Base-by-base conservation (phyloP, 2,329 filamentous ascomycete genomes). In the Trichoderma endophyticum region DNA sequence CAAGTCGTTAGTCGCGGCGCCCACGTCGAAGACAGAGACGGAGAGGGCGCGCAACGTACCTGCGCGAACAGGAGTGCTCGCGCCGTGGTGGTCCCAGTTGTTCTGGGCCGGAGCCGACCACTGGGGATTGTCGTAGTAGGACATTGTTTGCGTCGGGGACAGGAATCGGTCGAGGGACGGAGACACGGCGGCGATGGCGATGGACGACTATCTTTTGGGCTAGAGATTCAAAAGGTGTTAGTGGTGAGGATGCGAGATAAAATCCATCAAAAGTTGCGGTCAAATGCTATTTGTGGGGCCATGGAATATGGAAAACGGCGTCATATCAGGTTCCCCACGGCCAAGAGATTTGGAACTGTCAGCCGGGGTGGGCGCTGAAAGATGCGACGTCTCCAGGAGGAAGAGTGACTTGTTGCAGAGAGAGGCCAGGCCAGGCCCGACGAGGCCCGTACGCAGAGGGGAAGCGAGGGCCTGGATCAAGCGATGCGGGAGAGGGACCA, bases 31-130 rank as follows among this genome's bases (percentile, higher is more conserved):
- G 51, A 21, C n/a, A 18, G 28, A 60, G 69, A 2, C 18, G 14
- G 34, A 28, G 24, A 28, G 18, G 39, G 69, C 56, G 73, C 66
- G 72, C 74, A 70, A 74, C 76, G 43, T 81, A 83, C 81, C 82
- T 74, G 81, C 78, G 72, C 83, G 82, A 68, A 80, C 80, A 72
- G 83, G 82, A 73, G 83, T 82, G 39, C 80, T 77, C 48, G 80
- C 76, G 69, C 82, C 81, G 75, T 84, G 83, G 73, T 83, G 83
- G n/a, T 85, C 83, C 83, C 83, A 85, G 78, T 80, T 84, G 77
- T 81, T 84, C 74, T 82, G 80, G 73, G 71, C 73, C 28, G 78
- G 76, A 68, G 79, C 77, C 72, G 82, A 78, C 83, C 83, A 81
- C 75, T 81, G 83, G 39, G 79, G 77, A 76, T 83, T 84, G 74